Conservation (phyloP, 305 asterid genomes). For the Fraxinus angustifolia region DNA sequence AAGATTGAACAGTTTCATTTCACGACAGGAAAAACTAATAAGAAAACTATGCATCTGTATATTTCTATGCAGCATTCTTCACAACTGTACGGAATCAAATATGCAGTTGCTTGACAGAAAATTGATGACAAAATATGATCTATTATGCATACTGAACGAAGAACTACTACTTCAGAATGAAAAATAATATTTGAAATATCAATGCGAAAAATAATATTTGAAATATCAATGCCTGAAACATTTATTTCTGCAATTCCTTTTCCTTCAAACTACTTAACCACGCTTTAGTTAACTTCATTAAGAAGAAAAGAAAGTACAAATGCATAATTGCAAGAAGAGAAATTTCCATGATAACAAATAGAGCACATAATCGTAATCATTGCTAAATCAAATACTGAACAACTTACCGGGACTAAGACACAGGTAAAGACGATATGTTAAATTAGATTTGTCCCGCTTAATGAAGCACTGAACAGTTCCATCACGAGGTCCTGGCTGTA, state of each 20-base stretch:
- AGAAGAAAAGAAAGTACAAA: neutral
- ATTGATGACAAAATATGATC: neutral
- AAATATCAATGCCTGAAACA: neutral
- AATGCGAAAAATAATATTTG: neutral
- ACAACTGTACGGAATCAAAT: neutral
- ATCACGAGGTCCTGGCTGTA: conserved; percentile 78
- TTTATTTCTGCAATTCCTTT: neutral
- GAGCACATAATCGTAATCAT: neutral
- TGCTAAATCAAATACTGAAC: neutral
- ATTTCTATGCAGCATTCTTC: neutral
- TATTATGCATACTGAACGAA: neutral
- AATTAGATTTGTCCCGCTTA: conserved; percentile 51
- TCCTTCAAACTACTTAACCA: neutral
- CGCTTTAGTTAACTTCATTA: neutral
- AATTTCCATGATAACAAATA: neutral
- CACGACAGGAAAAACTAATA: neutral
- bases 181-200: neutral
- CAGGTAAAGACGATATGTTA: conserved; percentile 56
- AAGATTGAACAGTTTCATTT: neutral
- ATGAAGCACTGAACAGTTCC: conserved; percentile 82
- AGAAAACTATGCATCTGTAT: neutral
- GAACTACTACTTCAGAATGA: neutral
- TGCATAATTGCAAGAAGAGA: neutral
- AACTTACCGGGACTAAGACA: neutral
- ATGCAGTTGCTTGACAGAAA: neutral